Evolutionary conservation across 192 early-diverging fungal genomes (phyloP).

Genomic region (Jimgerdemannia lactiflua): DNA sequence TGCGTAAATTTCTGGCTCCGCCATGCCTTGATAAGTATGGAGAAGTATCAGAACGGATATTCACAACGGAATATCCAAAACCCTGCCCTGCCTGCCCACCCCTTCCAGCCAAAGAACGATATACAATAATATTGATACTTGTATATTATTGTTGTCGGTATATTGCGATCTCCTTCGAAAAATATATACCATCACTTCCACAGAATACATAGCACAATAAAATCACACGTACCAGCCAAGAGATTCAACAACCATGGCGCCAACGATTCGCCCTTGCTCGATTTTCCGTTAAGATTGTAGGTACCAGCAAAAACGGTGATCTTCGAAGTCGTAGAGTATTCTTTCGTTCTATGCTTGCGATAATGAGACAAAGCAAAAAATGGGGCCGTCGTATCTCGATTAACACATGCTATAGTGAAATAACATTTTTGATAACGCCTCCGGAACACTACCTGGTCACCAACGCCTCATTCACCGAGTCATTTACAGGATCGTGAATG

Average conservation of each 20-base stretch:
- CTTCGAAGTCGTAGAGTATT: constrained; percentile 56
- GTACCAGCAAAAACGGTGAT: constrained; percentile 81
- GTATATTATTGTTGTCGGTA: constrained; percentile 10
- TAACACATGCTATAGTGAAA: no score
- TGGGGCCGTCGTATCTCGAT: no score
- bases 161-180: background rate
- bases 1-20: constrained; percentile 74
- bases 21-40: background rate
- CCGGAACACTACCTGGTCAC: constrained; percentile 16
- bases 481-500: constrained; percentile 53
- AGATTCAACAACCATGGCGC: constrained; percentile 62
- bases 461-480: constrained; percentile 33
- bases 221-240: constrained; percentile 22
- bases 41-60: background rate
- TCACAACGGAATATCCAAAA: background rate
- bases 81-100: background rate
- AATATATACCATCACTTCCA: no score
- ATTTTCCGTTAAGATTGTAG: constrained; percentile 89
- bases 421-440: no score
- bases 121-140: no score
- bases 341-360: constrained; percentile 34
- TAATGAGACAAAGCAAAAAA: background rate
- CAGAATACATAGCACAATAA: no score
- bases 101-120: no score
- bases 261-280: constrained; percentile 60